Evolutionary conservation across 306 rosid species (phyloP).

Genomic region (Gillenia trifoliata): DNA sequence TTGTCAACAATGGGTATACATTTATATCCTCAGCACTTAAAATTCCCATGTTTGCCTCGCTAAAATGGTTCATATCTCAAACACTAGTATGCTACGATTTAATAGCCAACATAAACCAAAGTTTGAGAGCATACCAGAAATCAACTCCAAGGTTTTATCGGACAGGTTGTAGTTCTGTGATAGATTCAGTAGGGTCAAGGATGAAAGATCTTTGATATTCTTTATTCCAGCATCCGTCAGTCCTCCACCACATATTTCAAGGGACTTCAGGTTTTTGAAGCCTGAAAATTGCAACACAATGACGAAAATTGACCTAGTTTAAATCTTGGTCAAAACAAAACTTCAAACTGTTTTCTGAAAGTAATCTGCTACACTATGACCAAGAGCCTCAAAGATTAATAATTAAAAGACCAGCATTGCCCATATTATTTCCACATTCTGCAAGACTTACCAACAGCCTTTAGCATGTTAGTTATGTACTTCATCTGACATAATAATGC

Average conservation of each 20-base stretch:
- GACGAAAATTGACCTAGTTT: neutral
- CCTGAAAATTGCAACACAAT: constrained; percentile 38
- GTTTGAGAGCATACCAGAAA: constrained; percentile 55
- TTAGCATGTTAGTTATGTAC: neutral
- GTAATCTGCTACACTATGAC: neutral
- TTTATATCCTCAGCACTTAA: neutral
- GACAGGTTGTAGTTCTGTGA: constrained; percentile 90
- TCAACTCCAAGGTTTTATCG: constrained; percentile 70
- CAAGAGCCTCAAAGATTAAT: neutral
- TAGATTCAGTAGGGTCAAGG: constrained; percentile 68
- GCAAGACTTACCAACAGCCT: neutral
- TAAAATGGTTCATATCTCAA: neutral
- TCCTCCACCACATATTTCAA: constrained; percentile 94
- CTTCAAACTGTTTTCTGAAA: neutral
- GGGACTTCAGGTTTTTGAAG: constrained; percentile 78
- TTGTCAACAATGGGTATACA: neutral
- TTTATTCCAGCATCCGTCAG: constrained; percentile 88
- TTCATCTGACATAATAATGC: neutral
- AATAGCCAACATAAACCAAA: constrained; percentile 1
- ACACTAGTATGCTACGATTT: neutral
- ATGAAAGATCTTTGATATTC: constrained; percentile 80
- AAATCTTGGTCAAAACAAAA: neutral
- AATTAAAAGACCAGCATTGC: neutral
- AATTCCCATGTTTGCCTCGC: neutral
- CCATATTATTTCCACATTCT: neutral